Percentiles rank a stretch among this genome's conserved stretches.
Evolutionary conservation across 306 rosid species (phyloP).

Genomic region (Vachellia collinsii): DNA sequence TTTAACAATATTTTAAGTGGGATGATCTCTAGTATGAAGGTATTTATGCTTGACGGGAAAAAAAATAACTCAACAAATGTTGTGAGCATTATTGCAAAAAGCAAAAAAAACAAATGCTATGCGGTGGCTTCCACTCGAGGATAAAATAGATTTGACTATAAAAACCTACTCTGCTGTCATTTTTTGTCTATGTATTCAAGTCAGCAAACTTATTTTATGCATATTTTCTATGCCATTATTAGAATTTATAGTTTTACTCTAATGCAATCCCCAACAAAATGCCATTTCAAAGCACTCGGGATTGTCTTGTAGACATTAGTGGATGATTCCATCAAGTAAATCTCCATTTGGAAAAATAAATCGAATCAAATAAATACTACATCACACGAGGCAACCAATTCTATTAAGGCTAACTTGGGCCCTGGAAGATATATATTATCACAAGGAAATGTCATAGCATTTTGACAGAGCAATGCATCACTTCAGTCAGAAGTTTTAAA

Average conservation of each 20-base stretch:
- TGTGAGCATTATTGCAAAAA: too few relatives aligned
- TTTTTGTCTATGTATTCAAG: not conserved
- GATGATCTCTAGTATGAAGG: too few relatives aligned
- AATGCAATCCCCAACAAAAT: not conserved
- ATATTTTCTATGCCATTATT: not conserved
- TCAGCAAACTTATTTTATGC: not conserved
- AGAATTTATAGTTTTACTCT: not conserved
- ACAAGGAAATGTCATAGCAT: constrained; percentile 32
- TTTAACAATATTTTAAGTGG: too few relatives aligned
- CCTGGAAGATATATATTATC: not conserved
- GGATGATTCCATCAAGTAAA: not conserved
- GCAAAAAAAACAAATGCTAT: too few relatives aligned
- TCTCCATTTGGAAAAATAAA: not conserved
- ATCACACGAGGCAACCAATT: not conserved
- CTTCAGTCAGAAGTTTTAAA: constrained; percentile 32
- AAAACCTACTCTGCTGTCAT: too few relatives aligned
- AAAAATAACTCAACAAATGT: too few relatives aligned
- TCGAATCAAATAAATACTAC: not conserved
- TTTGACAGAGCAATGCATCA: constrained; percentile 20
- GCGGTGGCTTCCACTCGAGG: too few relatives aligned
- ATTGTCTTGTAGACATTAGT: not conserved
- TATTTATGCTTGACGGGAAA: too few relatives aligned
- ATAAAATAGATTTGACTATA: too few relatives aligned
- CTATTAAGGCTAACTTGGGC: not conserved
- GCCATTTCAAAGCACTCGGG: not conserved